Base-by-base conservation (phyloP, 495 filamentous ascomycete species). In the Cetradonia linearis region DNA sequence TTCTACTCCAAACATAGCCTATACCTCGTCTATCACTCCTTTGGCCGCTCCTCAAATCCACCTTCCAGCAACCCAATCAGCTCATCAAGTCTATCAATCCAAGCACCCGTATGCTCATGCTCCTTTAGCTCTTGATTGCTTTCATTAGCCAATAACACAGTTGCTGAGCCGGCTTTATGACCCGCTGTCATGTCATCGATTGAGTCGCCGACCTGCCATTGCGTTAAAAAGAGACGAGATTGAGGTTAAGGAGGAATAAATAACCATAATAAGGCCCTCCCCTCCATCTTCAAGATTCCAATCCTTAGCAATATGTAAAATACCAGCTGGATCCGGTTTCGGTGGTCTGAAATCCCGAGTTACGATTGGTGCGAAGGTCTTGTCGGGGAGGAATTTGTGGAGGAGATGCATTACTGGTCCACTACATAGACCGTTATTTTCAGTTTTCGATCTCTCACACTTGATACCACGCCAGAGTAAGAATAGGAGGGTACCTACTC, bases 171-270 rank as follows among this genome's bases (percentile, higher is more conserved):
- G 11, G 93, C 93, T 48, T 75, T 76, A 63, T 85, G 80, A 0
- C 93, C 93, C 8, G 93, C 88, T 25, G 86, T 89, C 81, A 98
- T 91, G 70, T 98, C 93, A 68, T 98, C 93, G 56, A 94, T 81
- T 56, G 85, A 90, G 68, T 98, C 92, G 8, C 92, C 92, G 14
- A 91, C 83, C 83, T 86, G 37, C 76, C 76, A 16, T 8, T 5
- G 23, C 10, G 5, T 54, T 30, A 54, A 30, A 5, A 10, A 16
- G 13, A 23, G 3, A 5, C n/a, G 20, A 3, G 30, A 23, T 1
- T 7, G 18, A 11, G 0, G 25, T 40, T 10, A 2, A 76, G 50
- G 10, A 56, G 13, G 9, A 62, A 37, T 7, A 30, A 14, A 63
- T n/a, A 68, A 76, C 82, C 83, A 79, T 84, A 50, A 82, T 81